phyloP scores from a whole-genome alignment of 2,329 filamentous ascomycete species.

The Epichloe sylvatica region DNA sequence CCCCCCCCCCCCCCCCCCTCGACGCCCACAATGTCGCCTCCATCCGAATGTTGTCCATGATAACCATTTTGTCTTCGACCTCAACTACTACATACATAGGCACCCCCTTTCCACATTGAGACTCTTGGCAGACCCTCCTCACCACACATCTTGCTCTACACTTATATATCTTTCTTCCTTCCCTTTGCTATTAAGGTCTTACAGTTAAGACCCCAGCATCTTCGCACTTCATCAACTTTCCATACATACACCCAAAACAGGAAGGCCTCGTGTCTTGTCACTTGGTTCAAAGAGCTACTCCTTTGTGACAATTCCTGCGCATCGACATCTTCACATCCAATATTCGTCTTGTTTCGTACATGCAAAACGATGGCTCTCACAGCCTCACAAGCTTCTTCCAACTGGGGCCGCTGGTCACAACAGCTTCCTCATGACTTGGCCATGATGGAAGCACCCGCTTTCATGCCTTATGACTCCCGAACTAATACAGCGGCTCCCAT shows the following conservation, averaged over 20 bases:
- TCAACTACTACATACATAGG: slow-evolving; percentile 3
- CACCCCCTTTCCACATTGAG: slow-evolving; percentile 2
- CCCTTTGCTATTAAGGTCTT: neutral
- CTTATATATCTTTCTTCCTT: slow-evolving; percentile 5
- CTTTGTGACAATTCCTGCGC: neutral
- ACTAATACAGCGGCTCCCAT: slow-evolving; percentile 23
- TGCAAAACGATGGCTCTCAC: slow-evolving; percentile 30
- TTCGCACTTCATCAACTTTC: neutral
- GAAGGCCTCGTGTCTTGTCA: neutral
- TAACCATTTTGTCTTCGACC: neutral
- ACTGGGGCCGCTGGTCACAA: slow-evolving; percentile 42
- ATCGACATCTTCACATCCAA: neutral
- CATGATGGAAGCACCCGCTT: slow-evolving; percentile 32
- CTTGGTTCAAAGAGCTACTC: neutral
- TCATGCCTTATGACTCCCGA: slow-evolving; percentile 37
- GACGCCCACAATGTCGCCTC: slow-evolving; percentile 1
- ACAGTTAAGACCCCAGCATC: neutral
- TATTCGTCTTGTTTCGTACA: neutral
- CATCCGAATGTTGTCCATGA: slow-evolving; percentile 1
- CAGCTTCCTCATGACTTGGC: slow-evolving; percentile 34
- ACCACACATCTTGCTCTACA: neutral
- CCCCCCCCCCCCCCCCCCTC: neutral
- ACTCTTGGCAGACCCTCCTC: neutral
- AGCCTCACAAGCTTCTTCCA: slow-evolving; percentile 29
- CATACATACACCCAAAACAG: neutral